These are phyloP conservation scores for Umbilicaria muhlenbergii DNA, from an alignment of 495 filamentous ascomycete genomes.

Conservation along the genomic window DNA sequence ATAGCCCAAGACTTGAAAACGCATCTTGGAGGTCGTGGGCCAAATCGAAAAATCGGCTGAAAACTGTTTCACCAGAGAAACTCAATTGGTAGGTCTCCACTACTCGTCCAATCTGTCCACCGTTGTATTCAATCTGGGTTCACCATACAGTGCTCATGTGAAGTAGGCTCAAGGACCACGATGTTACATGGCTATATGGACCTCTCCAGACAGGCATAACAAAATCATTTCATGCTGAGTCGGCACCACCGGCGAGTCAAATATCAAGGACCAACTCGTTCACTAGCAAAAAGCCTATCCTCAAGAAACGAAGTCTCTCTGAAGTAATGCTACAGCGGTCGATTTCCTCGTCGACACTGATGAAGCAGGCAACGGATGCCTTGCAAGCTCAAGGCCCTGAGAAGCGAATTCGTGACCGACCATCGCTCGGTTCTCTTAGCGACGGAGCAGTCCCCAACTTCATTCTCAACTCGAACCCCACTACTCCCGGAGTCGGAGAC, in stretches of 20 bases:
- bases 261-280: conserved; percentile 75
- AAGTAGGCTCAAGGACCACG: conserved; percentile 83
- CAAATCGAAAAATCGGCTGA: conserved; percentile 70
- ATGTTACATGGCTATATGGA: conserved; percentile 96
- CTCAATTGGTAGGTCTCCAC: conserved; percentile 62
- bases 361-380: conserved; percentile 87
- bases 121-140: conserved; percentile 9
- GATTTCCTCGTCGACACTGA: conserved; percentile 72
- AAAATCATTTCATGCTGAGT: conserved; percentile 22
- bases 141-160: not conserved
- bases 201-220: conserved; percentile 59
- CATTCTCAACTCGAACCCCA: conserved; percentile 21
- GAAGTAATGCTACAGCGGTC: conserved; percentile 90
- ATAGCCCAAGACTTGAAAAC: conserved; percentile 77
- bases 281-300: conserved; percentile 73
- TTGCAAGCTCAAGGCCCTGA: conserved; percentile 76
- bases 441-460: conserved; percentile 52
- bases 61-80: conserved; percentile 75
- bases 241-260: conserved; percentile 37
- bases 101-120: not conserved
- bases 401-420: conserved; percentile 24
- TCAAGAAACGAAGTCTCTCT: conserved; percentile 93
- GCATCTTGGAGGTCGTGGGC: conserved; percentile 98
- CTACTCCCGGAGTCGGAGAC: conserved; percentile 5
- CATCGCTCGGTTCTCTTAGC: conserved; percentile 28